These are phyloP conservation scores for Trichophyton benhamiae DNA, from an alignment of 2,329 filamentous ascomycete species.

Conservation along the genomic window DNA sequence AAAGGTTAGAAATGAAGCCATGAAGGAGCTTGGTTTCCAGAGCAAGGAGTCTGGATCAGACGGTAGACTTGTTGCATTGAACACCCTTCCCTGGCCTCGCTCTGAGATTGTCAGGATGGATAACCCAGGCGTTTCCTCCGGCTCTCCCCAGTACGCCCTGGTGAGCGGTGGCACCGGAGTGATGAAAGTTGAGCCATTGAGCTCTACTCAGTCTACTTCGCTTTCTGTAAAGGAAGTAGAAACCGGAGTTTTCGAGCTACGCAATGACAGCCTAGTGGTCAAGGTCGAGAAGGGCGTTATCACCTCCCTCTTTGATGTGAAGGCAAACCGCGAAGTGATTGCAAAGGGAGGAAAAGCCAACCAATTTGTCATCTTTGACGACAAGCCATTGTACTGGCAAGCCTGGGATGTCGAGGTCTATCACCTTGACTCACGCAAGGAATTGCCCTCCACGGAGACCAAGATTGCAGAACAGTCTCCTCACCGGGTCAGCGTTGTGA, in stretches of 20 bases:
- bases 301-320: constrained; percentile 68
- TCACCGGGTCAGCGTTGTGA: constrained; percentile 68
- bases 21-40: constrained; percentile 53
- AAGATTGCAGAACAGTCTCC: constrained; percentile 58
- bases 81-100: constrained; percentile 78
- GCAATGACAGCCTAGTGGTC: constrained; percentile 65
- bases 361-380: constrained; percentile 88
- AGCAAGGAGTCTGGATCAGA: constrained; percentile 32
- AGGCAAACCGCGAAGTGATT: constrained; percentile 63
- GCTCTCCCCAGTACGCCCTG: constrained; percentile 29
- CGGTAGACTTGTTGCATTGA: constrained; percentile 52
- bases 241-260: constrained; percentile 59
- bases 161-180: constrained; percentile 38
- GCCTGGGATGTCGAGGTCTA: constrained; percentile 97
- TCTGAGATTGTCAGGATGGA: constrained; percentile 56
- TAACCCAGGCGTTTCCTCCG: constrained; percentile 15
- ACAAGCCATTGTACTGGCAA: constrained; percentile 95
- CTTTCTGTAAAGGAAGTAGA: constrained; percentile 40
- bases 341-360: constrained; percentile 64
- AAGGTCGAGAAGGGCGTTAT: constrained; percentile 64
- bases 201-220: constrained; percentile 16
- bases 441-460: constrained; percentile 57
- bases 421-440: constrained; percentile 74
- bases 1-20: constrained; percentile 57
- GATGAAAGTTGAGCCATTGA: constrained; percentile 23